Evolutionary conservation across 495 filamentous ascomycete genomes (phyloP).

Genomic region (Podospora tetraspora): DNA sequence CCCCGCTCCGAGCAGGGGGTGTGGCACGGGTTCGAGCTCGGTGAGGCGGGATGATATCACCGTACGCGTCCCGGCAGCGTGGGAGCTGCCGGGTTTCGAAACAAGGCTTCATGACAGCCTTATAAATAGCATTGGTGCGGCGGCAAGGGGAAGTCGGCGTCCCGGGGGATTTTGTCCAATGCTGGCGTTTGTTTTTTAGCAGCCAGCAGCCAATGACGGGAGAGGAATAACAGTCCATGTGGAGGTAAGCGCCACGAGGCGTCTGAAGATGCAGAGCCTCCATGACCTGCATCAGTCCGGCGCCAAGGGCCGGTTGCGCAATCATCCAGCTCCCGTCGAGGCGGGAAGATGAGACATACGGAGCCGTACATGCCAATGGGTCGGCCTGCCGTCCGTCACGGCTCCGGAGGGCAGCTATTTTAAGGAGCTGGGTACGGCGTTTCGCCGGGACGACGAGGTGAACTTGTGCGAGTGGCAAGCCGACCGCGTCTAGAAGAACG

Average conservation of each 20-base stretch:
- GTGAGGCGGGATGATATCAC: conserved; percentile 16
- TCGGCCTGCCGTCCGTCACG: conserved; percentile 1
- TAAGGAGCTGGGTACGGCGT: conserved; percentile 7
- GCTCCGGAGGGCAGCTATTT: conserved; percentile 8
- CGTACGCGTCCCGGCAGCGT: conserved; percentile 1
- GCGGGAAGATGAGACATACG: background rate
- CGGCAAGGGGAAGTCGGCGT: conserved; percentile 18
- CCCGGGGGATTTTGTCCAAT: conserved; percentile 15
- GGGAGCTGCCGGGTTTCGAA: conserved; percentile 10
- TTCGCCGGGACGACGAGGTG: conserved; percentile 6
- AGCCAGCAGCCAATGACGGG: conserved; percentile 17
- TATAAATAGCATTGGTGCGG: background rate
- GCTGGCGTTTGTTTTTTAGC: conserved; percentile 2
- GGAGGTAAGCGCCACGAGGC: conserved; percentile 24
- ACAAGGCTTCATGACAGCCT: conserved; percentile 10
- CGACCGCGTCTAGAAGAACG: background rate
- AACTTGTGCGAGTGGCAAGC: background rate
- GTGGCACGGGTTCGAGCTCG: background rate
- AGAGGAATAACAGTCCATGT: conserved; percentile 9
- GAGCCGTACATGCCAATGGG: conserved; percentile 8
- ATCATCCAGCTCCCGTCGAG: conserved; percentile 5
- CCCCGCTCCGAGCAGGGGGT: background rate
- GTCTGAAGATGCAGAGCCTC: conserved; percentile 20
- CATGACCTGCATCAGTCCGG: conserved; percentile 11
- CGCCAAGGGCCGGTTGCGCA: conserved; percentile 18